Evolutionary conservation across 2,329 filamentous ascomycete species (phyloP).

Genomic region (Thelonectria discophora): DNA sequence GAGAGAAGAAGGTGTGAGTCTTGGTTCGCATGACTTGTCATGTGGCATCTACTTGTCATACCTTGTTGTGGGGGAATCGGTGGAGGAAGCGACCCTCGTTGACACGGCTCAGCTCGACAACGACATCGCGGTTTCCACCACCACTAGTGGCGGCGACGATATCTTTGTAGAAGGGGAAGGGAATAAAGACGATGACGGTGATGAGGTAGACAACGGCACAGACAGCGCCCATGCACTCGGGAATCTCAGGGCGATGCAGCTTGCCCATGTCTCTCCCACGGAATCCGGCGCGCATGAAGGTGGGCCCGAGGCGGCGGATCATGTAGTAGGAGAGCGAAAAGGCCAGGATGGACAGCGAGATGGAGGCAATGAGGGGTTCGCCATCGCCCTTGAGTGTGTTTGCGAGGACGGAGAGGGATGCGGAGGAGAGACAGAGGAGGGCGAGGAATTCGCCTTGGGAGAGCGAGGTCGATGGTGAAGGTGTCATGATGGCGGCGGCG

Average conservation of each 20-base stretch:
- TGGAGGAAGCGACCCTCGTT: conserved; percentile 88
- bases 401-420: conserved; percentile 76
- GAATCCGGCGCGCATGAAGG: conserved; percentile 87
- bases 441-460: conserved; percentile 62
- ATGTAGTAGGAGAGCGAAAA: conserved; percentile 85
- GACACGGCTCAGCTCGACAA: conserved; percentile 75
- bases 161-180: conserved; percentile 98
- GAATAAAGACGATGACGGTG: conserved; percentile 89
- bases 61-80: conserved; percentile 93
- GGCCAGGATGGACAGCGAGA: conserved; percentile 85
- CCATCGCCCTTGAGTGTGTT: conserved; percentile 88
- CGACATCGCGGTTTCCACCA: conserved; percentile 88
- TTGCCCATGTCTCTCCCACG: conserved; percentile 90
- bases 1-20: background rate
- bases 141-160: conserved; percentile 95
- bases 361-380: conserved; percentile 86
- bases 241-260: conserved; percentile 75
- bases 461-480: conserved; percentile 50
- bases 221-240: conserved; percentile 95
- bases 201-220: conserved; percentile 93
- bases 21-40: conserved; percentile 1
- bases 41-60: conserved; percentile 46
- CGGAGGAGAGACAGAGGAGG: conserved; percentile 70
- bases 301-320: conserved; percentile 91
- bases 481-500: conserved; percentile 40